Evolutionary conservation across 1,139 yeast species (phyloP), one percentile per base, ranked within the genome.

Genomic region (Yamadazyma membranifaciens): DNA sequence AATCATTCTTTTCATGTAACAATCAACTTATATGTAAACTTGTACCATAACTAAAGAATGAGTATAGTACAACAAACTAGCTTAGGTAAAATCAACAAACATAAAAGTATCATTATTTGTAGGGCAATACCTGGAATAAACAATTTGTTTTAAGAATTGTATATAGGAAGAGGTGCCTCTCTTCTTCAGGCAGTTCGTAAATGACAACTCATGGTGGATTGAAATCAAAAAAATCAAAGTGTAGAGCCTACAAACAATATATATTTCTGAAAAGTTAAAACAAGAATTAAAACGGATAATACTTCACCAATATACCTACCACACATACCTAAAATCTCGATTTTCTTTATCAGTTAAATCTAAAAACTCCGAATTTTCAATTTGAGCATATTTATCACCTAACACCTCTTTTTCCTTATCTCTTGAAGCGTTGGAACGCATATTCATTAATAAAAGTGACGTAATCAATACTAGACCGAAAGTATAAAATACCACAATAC

Each of bases 401-500:
- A 58, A 54, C 31, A 48, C 58, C 5, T 45, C 49, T 11, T 45
- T 24, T 43, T 59, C 60, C 35, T 56, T 54, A 37, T 49, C 53
- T 44, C 52, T 48, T 13, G 25, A 17, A 32, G 28, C 45, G 24
- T 49, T 49, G 16, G 37, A 30, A 31, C 32, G 22, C 41, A 43
- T 32, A 27, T 48, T 48, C 25, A 38, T 40, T 11, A 30, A 37
- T 13, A 37, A 46, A 31, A 45, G 45, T 2, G 33, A 4, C 12
- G 24, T 13, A 30, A 42, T 31, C 17, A 41, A 33, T 9, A 34
- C 37, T 36, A 53, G 22, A 38, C 53, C 64, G 5, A 66, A 63
- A 33, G 64, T 53, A 47, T 44, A 55, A 48, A 33, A 47, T 17
- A 37, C 48, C 11, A 41, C 44, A 13, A 46, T 36, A 35, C 50